These are phyloP conservation scores for Dovyalis caffra DNA, from an alignment of 345 rosid species.

Conservation along the genomic window DNA sequence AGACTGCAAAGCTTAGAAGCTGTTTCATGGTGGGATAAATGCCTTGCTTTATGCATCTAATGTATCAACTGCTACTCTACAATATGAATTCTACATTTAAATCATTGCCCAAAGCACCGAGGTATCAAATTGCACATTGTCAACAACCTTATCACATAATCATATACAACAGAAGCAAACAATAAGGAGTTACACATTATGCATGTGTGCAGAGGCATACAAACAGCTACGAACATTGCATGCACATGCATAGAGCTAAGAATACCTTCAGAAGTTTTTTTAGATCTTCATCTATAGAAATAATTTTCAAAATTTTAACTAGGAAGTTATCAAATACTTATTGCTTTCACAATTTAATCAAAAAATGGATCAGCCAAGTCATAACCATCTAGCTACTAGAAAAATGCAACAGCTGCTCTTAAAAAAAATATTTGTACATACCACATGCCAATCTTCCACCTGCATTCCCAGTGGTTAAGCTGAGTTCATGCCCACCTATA, in stretches of 20 bases:
- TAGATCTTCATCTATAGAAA: neutral
- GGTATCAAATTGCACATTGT: neutral
- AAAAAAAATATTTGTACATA: slow-evolving; percentile 32
- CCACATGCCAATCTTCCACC: slow-evolving; percentile 99
- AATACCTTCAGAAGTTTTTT: neutral
- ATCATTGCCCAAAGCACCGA: neutral
- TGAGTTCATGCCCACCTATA: slow-evolving; percentile 96
- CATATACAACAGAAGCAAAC: slow-evolving; percentile 2
- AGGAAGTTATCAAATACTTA: neutral
- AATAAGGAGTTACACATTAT: slow-evolving; percentile 1
- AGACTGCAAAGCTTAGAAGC: neutral
- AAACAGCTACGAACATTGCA: neutral
- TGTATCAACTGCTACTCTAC: neutral
- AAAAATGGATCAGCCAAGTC: neutral
- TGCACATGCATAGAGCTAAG: neutral
- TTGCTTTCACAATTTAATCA: neutral
- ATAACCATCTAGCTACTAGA: neutral
- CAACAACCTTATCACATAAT: neutral
- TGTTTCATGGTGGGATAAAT: neutral
- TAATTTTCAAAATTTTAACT: neutral
- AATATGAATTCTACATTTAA: neutral
- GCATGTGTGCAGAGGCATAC: neutral
- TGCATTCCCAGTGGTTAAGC: slow-evolving; percentile 92
- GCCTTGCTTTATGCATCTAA: neutral
- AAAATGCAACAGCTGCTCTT: neutral